Evolutionary conservation across 257 asterid species (phyloP).

Genomic region (Datura wrightii): DNA sequence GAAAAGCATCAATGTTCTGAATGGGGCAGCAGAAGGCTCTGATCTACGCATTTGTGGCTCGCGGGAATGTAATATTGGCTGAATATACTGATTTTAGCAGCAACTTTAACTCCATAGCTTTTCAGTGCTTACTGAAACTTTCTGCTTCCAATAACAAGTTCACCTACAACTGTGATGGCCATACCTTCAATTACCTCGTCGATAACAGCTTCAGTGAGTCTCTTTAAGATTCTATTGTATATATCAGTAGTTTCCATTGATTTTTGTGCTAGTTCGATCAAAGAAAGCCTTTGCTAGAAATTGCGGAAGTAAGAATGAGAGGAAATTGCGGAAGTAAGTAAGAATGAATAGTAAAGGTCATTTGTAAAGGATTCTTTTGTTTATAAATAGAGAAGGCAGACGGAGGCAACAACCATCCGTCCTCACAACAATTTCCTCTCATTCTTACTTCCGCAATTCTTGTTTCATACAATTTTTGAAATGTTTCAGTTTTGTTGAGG

Average conservation of each 20-base stretch:
- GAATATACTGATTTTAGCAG: constrained; percentile 44
- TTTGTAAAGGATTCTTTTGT: no score
- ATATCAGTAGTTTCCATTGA: neutral
- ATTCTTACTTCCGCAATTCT: no score
- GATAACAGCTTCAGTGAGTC: constrained; percentile 33
- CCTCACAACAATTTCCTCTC: no score
- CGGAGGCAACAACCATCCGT: no score
- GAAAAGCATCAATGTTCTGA: neutral
- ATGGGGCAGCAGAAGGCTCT: constrained; percentile 37
- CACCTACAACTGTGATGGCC: constrained; percentile 30
- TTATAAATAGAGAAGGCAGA: no score
- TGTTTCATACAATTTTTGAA: neutral
- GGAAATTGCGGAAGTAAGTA: no score
- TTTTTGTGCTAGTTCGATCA: neutral
- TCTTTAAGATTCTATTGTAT: neutral
- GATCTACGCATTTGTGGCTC: constrained; percentile 49
- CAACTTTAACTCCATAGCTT: constrained; percentile 44
- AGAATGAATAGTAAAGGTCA: no score
- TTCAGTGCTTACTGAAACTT: constrained; percentile 44
- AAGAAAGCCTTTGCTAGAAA: neutral
- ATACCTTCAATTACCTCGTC: constrained; percentile 32
- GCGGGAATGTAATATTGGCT: constrained; percentile 41
- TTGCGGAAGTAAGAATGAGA: no score
- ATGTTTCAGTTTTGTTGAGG: neutral
- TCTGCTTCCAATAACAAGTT: constrained; percentile 28